These are phyloP conservation scores for Penicillium freii DNA, from an alignment of 2,329 filamentous ascomycete species.

Conservation along the genomic window DNA sequence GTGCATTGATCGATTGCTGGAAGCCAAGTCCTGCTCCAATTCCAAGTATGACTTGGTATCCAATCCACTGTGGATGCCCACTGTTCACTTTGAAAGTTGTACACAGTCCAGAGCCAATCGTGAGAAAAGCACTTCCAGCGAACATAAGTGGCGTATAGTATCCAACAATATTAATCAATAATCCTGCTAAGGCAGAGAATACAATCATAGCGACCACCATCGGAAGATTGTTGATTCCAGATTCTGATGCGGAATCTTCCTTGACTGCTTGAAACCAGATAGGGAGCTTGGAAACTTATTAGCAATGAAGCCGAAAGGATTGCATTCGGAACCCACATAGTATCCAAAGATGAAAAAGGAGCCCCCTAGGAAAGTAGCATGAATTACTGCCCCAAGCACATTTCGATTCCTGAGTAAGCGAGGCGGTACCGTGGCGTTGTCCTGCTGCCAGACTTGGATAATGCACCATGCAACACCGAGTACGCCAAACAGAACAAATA, in stretches of 20 bases:
- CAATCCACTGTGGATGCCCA: conserved; percentile 34
- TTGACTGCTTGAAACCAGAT: conserved; percentile 46
- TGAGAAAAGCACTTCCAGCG: conserved; percentile 29
- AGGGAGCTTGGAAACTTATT: conserved; percentile 35
- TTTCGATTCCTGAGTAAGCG: conserved; percentile 46
- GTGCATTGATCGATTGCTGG: conserved; percentile 37
- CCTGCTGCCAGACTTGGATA: conserved; percentile 42
- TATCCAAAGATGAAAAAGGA: conserved; percentile 48
- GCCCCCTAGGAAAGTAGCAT: conserved; percentile 45
- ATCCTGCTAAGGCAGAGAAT: conserved; percentile 33
- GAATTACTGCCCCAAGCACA: conserved; percentile 43
- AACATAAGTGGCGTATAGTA: conserved; percentile 44
- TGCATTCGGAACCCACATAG: conserved; percentile 33
- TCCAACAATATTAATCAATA: conserved; percentile 33
- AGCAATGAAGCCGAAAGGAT: background rate
- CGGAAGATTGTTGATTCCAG: conserved; percentile 40
- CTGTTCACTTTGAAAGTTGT: conserved; percentile 36
- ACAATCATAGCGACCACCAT: conserved; percentile 36
- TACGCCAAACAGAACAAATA: conserved; percentile 52
- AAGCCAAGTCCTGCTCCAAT: conserved; percentile 38
- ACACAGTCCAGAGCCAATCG: conserved; percentile 37
- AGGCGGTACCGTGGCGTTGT: conserved; percentile 48
- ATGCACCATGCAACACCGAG: conserved; percentile 44
- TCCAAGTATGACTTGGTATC: conserved; percentile 39
- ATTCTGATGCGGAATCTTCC: conserved; percentile 32